Evolutionary conservation across 116 monocot genomes (phyloP).

Genomic region (Cymodocea nodosa): DNA sequence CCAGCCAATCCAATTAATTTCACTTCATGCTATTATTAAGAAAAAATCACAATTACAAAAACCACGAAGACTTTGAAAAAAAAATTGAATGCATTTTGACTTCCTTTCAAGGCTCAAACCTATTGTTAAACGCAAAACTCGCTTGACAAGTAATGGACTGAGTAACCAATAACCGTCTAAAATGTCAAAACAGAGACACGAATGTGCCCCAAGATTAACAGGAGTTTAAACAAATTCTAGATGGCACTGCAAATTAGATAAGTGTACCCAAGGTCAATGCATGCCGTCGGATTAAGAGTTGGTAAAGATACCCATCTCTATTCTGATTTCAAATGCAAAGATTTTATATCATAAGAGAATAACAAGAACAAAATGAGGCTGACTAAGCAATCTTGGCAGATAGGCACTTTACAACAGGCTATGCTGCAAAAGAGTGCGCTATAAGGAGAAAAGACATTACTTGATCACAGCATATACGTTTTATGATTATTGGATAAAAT

Average conservation of each 20-base stretch:
- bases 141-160: background rate
- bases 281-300: no score
- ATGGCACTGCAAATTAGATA: no score
- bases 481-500: conserved; percentile 87
- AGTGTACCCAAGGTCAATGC: no score
- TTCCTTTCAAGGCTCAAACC: background rate
- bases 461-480: conserved; percentile 60
- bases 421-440: no score
- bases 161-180: background rate
- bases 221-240: no score
- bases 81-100: background rate
- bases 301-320: background rate
- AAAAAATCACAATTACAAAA: background rate
- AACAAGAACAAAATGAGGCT: background rate
- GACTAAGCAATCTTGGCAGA: background rate
- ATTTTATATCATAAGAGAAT: background rate
- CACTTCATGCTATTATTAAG: background rate
- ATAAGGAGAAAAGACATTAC: no score
- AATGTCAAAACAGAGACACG: no score
- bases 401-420: background rate
- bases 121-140: background rate
- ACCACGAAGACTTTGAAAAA: background rate
- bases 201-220: no score
- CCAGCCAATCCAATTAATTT: background rate
- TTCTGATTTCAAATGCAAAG: background rate